Evolutionary conservation across 768 basidiomycete species (phyloP), one percentile per base, ranked within the genome.

Genomic region (Trametes cingulata): DNA sequence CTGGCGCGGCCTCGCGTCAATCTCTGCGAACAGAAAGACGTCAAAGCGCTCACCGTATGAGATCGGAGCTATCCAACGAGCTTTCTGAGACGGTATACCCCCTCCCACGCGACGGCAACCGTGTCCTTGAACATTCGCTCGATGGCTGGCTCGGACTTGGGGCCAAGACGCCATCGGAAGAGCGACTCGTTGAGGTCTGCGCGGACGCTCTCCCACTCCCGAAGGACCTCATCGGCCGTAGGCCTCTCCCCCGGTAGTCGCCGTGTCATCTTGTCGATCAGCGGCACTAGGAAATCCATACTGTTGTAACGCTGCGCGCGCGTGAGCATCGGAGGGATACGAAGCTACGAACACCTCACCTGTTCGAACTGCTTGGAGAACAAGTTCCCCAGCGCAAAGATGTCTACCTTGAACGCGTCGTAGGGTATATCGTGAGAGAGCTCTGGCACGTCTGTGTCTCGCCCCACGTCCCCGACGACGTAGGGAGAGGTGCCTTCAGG

Each of bases 401-500:
- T 63, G 24, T 69, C 69, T 39, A 67, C 62, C 39, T 67, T 63
- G 46, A 67, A 68, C 1, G 68, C 56, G 41, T 71, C 59, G 45
- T 71, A 69, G 0, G 64, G 68, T 1, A 60, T 46, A 3, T 45
- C 36, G 13, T 42, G 15, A 1, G 63, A 67, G 0, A 71, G 61
- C 46, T 70, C 69, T 9, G 69, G 69, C 1, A 69, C 60, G 0
- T 65, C 65, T n/a, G 57, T 49, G 33, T 70, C 66, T 9, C 66
- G 50, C 1, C 67, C 67, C 1, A 63, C 35, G 22, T 35, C 45
- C 1, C 67, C 69, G 4, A 60, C 20, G n/a, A 67, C 63, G 8
- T 24, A 48, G 0, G 46, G 33, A 13, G 58, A 37, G 15, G 42
- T 49, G 66, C 68, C 61, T n/a, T 33, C 33, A 1, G 50, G 37